phyloP scores from a whole-genome alignment of 2,329 filamentous ascomycete species.

The Cladophialophora psammophila region DNA sequence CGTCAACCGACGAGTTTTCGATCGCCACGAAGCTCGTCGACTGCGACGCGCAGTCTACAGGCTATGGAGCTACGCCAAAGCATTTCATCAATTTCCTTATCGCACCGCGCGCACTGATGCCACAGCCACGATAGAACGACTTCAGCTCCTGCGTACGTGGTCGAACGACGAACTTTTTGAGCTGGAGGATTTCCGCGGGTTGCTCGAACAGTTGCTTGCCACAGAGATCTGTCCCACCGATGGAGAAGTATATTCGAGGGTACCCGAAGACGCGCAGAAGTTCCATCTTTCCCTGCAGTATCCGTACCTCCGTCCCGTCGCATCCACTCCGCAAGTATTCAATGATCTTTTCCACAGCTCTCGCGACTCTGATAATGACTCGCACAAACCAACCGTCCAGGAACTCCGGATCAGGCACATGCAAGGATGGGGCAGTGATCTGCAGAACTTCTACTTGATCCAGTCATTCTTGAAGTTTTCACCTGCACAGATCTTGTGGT shows the following conservation, averaged over 20 bases:
- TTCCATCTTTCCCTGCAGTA: conserved; percentile 15
- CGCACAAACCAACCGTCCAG: conserved; percentile 45
- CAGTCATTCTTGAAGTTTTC: conserved; percentile 71
- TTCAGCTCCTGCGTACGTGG: conserved; percentile 67
- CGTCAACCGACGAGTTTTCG: conserved; percentile 62
- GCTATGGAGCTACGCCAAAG: conserved; percentile 66
- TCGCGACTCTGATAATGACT: conserved; percentile 14
- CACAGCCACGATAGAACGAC: conserved; percentile 58
- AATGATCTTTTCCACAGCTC: conserved; percentile 36
- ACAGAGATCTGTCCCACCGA: conserved; percentile 69
- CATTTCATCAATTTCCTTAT: conserved; percentile 63
- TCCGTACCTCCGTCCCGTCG: conserved; percentile 3
- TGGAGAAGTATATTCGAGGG: conserved; percentile 49
- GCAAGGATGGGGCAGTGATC: conserved; percentile 71
- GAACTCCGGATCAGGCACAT: conserved; percentile 53
- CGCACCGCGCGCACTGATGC: conserved; percentile 59
- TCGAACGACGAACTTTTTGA: conserved; percentile 62
- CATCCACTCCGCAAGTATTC: conserved; percentile 7
- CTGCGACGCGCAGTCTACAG: conserved; percentile 66
- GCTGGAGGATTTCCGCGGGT: conserved; percentile 63
- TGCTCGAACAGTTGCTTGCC: conserved; percentile 64
- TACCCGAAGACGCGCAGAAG: conserved; percentile 24
- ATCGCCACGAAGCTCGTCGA: conserved; percentile 56
- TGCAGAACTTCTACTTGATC: conserved; percentile 68
- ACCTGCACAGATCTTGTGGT: conserved; percentile 65